Evolutionary conservation across 768 basidiomycete species (phyloP), one percentile per base, ranked within the genome.

Genomic region (Filobasidium wieringae): DNA sequence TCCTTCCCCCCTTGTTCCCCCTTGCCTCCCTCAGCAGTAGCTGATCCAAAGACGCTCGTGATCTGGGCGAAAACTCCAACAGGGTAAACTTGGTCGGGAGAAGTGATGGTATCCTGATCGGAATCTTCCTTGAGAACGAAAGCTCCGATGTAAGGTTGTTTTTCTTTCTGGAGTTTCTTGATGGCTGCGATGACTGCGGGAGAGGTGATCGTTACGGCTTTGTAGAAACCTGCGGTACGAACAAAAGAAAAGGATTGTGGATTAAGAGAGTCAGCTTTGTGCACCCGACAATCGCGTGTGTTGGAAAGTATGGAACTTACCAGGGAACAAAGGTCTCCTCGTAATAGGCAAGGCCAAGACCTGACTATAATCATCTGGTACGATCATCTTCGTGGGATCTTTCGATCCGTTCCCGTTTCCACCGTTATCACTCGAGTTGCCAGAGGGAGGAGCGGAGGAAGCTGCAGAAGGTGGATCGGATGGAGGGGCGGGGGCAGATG

Each of bases 11-110:
- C 50, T 47, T 53, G 62, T 53, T 45, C 39, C 22, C 33, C 26
- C 22, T 45, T 58, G 33, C 47, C 58, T 15, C 40, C 39, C 17
- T 12, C 54, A 27, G 15, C 33, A 15, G 22, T 31, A 24, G 7
- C 22, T 7, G 50, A 19, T 15, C 65, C 68, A 58, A 73, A 73
- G 0, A 92, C 85, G 63, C 87, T 90, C 1, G 92, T 96, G 53
- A 96, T 90, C 75, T 97, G 93, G 1, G 91, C 91, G 67, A 97
- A 95, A 5, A 96, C 91, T 43, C 93, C 93, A 57, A 96, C 90
- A 0, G 81, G 81, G 72, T 96, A 88, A 5, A 96, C 90, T 40
- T 86, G 83, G 74, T 87, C 81, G 55, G 88, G 74, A 67, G 87
- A 86, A 58, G 87, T 86, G 64, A 96, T 93, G 57, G 92, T 80